Evolutionary conservation across 2,329 filamentous ascomycete genomes (phyloP).

Genomic region (Pseudophaeomoniella oleicola): DNA sequence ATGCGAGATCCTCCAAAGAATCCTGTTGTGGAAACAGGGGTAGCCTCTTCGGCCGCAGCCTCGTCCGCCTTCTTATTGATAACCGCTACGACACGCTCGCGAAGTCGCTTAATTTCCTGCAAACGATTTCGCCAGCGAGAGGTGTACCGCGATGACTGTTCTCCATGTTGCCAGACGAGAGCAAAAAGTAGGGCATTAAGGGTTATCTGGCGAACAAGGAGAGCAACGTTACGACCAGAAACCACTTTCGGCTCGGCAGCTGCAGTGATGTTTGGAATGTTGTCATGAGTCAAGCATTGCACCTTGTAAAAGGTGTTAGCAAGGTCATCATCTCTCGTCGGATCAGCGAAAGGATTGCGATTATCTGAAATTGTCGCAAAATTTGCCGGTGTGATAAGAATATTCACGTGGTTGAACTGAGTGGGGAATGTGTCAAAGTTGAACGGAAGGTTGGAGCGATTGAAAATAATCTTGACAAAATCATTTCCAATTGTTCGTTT

Average conservation of each 20-base stretch:
- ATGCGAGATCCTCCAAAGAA: background rate
- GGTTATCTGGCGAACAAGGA: constrained; percentile 75
- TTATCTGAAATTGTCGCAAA: constrained; percentile 13
- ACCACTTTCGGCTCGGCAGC: constrained; percentile 82
- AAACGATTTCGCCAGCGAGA: constrained; percentile 83
- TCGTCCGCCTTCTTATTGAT: background rate
- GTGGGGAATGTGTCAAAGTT: constrained; percentile 84
- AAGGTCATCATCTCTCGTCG: constrained; percentile 1
- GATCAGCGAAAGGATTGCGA: constrained; percentile 20
- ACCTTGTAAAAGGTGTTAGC: constrained; percentile 60
- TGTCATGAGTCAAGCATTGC: constrained; percentile 72
- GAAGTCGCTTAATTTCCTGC: constrained; percentile 67
- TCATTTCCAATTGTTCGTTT: constrained; percentile 96
- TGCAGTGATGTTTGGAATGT: constrained; percentile 83
- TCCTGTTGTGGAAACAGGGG: background rate
- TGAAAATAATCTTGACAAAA: constrained; percentile 96
- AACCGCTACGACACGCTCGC: constrained; percentile 36
- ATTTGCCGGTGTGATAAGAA: constrained; percentile 73
- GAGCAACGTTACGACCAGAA: constrained; percentile 64
- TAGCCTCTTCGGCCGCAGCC: background rate
- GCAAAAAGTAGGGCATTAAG: constrained; percentile 91
- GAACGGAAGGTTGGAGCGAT: constrained; percentile 84
- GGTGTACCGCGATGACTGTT: constrained; percentile 41
- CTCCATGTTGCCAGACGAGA: constrained; percentile 55
- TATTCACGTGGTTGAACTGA: constrained; percentile 93